Conservation (phyloP, 768 basidiomycete species). For the Candolleomyces eurysporus region DNA sequence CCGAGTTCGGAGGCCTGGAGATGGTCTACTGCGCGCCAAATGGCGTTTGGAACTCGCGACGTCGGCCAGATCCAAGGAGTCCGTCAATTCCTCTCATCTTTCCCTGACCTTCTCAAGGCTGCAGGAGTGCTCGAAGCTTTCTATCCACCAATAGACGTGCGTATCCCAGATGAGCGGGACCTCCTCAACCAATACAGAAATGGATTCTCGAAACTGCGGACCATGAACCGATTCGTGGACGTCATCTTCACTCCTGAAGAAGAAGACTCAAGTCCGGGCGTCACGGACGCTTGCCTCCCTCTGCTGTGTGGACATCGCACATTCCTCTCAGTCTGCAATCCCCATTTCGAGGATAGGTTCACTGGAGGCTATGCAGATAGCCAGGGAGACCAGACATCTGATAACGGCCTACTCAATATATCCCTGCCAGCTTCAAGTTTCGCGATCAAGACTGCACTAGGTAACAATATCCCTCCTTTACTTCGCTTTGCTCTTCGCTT, state of each 20-base stretch:
- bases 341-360: constrained; percentile 31
- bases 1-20: constrained; percentile 32
- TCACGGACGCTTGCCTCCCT: not conserved
- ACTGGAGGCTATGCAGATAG: constrained; percentile 22
- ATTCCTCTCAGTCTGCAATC: constrained; percentile 34
- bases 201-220: constrained; percentile 33
- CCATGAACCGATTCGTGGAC: constrained; percentile 30
- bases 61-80: constrained; percentile 27
- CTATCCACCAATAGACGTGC: constrained; percentile 10
- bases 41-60: constrained; percentile 37
- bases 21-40: constrained; percentile 36
- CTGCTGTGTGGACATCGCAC: constrained; percentile 37
- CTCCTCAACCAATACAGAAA: constrained; percentile 19
- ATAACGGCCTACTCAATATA: not conserved
- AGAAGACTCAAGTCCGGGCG: constrained; percentile 11
- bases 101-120: constrained; percentile 27
- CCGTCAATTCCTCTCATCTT: constrained; percentile 31
- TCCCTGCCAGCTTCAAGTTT: not conserved
- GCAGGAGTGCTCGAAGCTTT: constrained; percentile 30
- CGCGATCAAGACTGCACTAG: not conserved
- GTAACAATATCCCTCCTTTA: not conserved
- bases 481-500: not conserved
- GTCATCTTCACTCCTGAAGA: constrained; percentile 29
- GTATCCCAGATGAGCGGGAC: constrained; percentile 1
- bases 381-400: not conserved